Evolutionary conservation across 805 yeast species (phyloP).

Genomic region (Sugiyamaella chiloensis): DNA sequence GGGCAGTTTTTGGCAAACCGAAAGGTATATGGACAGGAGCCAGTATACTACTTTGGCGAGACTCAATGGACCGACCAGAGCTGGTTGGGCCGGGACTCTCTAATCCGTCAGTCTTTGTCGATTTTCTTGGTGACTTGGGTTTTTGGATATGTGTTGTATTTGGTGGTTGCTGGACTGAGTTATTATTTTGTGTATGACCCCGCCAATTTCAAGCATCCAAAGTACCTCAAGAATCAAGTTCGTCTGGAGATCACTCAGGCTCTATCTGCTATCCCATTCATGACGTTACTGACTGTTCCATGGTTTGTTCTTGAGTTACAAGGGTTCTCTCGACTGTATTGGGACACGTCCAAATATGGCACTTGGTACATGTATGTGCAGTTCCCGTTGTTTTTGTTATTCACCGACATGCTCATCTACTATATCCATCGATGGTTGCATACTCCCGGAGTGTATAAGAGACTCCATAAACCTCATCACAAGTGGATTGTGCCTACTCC

Average conservation of each 20-base stretch:
- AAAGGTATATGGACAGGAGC: slow-evolving; percentile 53
- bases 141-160: slow-evolving; percentile 84
- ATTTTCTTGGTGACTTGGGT: slow-evolving; percentile 66
- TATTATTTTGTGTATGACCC: slow-evolving; percentile 80
- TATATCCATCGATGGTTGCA: slow-evolving; percentile 90
- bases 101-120: slow-evolving; percentile 67
- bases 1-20: slow-evolving; percentile 5
- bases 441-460: slow-evolving; percentile 85
- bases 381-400: slow-evolving; percentile 75
- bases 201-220: slow-evolving; percentile 90
- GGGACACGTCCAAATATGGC: slow-evolving; percentile 60
- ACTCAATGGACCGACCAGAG: slow-evolving; percentile 67
- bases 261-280: slow-evolving; percentile 74
- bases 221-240: slow-evolving; percentile 93
- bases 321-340: slow-evolving; percentile 79
- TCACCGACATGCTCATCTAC: slow-evolving; percentile 92
- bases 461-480: slow-evolving; percentile 94
- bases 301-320: slow-evolving; percentile 82
- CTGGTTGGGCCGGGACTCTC: slow-evolving; percentile 64
- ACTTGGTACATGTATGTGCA: slow-evolving; percentile 69
- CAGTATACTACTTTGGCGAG: slow-evolving; percentile 23
- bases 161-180: slow-evolving; percentile 70
- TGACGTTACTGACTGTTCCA: slow-evolving; percentile 85
- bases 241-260: slow-evolving; percentile 78
- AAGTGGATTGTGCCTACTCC: slow-evolving; percentile 99